Conservation (phyloP, 73 alveolate genomes). For the Symbiodinium pilosum region DNA sequence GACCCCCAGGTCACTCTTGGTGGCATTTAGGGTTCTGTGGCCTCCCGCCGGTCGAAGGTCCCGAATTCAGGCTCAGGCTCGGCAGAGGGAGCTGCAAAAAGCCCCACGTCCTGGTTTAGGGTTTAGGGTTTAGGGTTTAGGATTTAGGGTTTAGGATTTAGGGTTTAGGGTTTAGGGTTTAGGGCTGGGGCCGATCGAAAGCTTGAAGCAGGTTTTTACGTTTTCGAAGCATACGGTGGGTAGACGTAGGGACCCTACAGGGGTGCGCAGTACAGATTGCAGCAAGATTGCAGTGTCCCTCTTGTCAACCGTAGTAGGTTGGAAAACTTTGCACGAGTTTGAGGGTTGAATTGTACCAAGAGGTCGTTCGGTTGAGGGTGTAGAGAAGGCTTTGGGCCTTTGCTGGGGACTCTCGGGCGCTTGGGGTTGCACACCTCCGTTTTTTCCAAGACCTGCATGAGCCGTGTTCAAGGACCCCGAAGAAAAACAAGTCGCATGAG, state of each 20-base stretch:
- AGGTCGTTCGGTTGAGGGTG: not conserved
- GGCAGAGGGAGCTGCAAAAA: not conserved
- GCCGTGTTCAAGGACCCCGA: not conserved
- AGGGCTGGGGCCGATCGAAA: not conserved
- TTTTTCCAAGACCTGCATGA: too few relatives aligned
- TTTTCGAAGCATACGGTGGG: too few relatives aligned
- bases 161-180: not conserved
- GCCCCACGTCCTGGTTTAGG: not conserved
- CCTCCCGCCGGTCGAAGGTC: not conserved
- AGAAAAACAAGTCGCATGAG: not conserved
- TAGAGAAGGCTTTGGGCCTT: not conserved
- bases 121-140: not conserved
- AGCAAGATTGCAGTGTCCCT: too few relatives aligned
- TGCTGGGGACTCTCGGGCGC: too few relatives aligned
- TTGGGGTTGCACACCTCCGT: too few relatives aligned
- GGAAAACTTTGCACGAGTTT: too few relatives aligned
- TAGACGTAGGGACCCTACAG: too few relatives aligned
- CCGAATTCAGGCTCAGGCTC: not conserved
- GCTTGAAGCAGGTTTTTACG: too few relatives aligned
- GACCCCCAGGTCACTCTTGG: too few relatives aligned
- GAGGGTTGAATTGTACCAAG: not conserved
- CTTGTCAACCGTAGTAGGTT: too few relatives aligned
- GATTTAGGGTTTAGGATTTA: not conserved
- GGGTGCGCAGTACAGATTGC: too few relatives aligned
- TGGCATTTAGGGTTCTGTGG: too few relatives aligned